Percentiles rank a stretch among this genome's conserved stretches.
These are phyloP conservation scores for Calonectria ilicicola DNA, from an alignment of 2,329 filamentous ascomycete genomes.

Conservation along the genomic window DNA sequence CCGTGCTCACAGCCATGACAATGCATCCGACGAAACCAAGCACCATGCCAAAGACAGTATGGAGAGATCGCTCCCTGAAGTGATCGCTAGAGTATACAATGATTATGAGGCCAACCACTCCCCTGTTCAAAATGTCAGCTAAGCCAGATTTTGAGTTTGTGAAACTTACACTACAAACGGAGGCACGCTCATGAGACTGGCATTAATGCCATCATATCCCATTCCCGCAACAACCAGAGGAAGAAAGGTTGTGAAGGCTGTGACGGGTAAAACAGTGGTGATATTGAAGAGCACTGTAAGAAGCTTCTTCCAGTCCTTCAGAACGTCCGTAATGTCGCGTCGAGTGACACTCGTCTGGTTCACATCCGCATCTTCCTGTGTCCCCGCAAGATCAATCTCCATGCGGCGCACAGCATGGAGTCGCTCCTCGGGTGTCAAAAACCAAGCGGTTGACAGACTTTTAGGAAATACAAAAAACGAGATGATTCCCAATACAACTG, in stretches of 20 bases:
- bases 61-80: not conserved
- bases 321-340: not conserved
- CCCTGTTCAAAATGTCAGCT: not conserved
- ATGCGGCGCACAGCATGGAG: not conserved
- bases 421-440: not conserved
- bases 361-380: not conserved
- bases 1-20: not conserved
- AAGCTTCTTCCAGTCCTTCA: slow-evolving; percentile 4
- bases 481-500: not conserved
- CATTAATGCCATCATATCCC: not conserved
- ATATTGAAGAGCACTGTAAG: not conserved
- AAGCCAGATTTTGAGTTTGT: too few relatives aligned
- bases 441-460: not conserved
- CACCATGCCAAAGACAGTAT: not conserved
- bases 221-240: not conserved
- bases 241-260: not conserved
- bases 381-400: slow-evolving; percentile 6
- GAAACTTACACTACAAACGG: not conserved
- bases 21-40: not conserved
- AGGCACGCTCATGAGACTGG: not conserved
- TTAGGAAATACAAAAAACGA: not conserved
- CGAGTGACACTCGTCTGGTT: not conserved
- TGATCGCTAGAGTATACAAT: not conserved
- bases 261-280: not conserved
- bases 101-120: not conserved